Evolutionary conservation across 1,284 basidiomycete species (phyloP), one percentile per base, ranked within the genome.

Genomic region (Moniliella sp.): DNA sequence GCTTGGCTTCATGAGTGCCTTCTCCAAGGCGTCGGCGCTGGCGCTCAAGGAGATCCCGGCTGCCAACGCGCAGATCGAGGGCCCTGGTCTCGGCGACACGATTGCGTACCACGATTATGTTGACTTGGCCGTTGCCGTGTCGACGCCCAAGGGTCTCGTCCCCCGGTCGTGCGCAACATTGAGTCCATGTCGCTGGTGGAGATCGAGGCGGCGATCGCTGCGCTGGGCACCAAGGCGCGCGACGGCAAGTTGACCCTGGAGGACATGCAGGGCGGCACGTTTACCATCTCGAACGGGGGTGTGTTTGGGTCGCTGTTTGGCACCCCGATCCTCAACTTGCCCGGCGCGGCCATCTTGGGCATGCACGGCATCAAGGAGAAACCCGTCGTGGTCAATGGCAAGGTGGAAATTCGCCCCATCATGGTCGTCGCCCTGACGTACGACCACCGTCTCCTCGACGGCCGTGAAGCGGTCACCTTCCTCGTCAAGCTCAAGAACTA

Each of bases 271-370:
- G 91, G 88, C 35, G 86, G 88, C 33, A 77, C 81, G 14, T 94
- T 97, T 70, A 97, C 88, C 51, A 94, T 97, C 64, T 94, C 88
- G 33, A 97, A 97, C 62, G 91, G 91, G 31, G 91, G 88, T 53
- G 88, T 97, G 58, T 97, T 97, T 55, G 88, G 88, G 35, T 91
- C 83, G 33, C 68, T 94, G 30, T 93, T 78, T 60, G 88, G 88
- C 32, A 97, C 88, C 19, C 88, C 88, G 14, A 60, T 65, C 62
- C 86, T 97, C 66, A 97, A 94, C 69, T 67, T 88, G 36, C 88
- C 88, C 13, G 88, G 94, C 62, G 67, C 82, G 27, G 88, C 84
- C 36, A 86, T 94, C 13, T 71, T 94, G 36, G 76, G 80, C 41
- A 94, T 94, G 83, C 88, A 97, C 66, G 60, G 82, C 15, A 84